A percentile compares a stretch with the other conserved stretches of the same genome.
Evolutionary conservation across 306 rosid genomes (phyloP).

Genomic region (Trifolium dubium): DNA sequence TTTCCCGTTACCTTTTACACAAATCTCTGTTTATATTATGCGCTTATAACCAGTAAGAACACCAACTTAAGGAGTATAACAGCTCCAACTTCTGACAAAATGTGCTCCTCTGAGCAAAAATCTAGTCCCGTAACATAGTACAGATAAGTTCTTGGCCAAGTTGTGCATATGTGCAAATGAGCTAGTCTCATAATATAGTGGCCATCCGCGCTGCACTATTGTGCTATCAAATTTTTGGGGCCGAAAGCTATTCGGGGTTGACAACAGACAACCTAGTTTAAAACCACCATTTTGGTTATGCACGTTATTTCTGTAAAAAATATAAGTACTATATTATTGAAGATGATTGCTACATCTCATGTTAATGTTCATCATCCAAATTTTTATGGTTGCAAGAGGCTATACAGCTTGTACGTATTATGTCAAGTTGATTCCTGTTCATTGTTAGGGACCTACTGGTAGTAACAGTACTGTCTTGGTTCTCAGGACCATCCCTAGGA

Average conservation of each 20-base stretch:
- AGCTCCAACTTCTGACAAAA: background rate
- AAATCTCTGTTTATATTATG: background rate
- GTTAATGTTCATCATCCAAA: background rate
- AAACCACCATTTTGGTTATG: background rate
- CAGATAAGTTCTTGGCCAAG: constrained; percentile 2
- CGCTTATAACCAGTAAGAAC: background rate
- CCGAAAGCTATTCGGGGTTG: background rate
- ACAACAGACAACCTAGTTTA: background rate
- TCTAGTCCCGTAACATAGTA: background rate
- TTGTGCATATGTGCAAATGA: background rate
- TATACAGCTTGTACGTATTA: background rate
- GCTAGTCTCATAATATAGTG: background rate
- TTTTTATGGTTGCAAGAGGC: background rate
- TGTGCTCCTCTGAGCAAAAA: background rate
- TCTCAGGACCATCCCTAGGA: background rate
- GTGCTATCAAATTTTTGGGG: background rate
- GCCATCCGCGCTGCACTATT: background rate
- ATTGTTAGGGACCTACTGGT: background rate
- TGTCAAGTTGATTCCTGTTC: background rate
- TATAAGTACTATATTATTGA: background rate
- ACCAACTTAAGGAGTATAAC: constrained; percentile 5
- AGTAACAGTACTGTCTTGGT: background rate
- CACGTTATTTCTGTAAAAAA: constrained; percentile 7
- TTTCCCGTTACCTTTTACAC: background rate
- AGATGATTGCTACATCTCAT: background rate